Evolutionary conservation across 192 early-diverging fungal species (phyloP), one percentile per base, ranked within the genome.

Genomic region (Backusella parvicylindrica): DNA sequence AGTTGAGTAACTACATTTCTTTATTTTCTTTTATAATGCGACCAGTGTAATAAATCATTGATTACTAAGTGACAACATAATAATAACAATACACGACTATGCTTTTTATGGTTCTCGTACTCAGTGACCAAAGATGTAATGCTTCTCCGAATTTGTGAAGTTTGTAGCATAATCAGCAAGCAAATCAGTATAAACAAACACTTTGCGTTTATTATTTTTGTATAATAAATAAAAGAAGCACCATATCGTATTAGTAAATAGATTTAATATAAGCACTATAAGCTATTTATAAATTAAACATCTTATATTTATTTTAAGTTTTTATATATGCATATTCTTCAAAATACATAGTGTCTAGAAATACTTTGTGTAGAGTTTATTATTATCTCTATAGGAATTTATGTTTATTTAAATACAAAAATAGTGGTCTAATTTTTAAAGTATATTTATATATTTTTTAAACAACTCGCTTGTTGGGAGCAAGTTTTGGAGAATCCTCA

Each of bases 401-500:
- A 47, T 47, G 43, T 56, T 56, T 56, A 56, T 56, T 56, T 26
- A 26, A 26, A 11, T 56, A 56, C 53, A 56, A 56, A 56, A 56
- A 56, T 18, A 56, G 21, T 13, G n/a, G 12, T 56, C n/a, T 53
- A 23, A 26, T 60, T 60, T 60, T 60, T 28, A 28, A 50, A 21
- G 18, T 6, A 50, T 50, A 8, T 50, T 6, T 23, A 28, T 28
- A 3, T 9, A 13, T 60, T 28, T 60, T 60, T 60, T 60, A 60
- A 60, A 60, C 53, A 60, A 60, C 23, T 60, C 53, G 53, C 53
- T 60, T 60, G 12, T 23, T 60, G 28, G 53, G 3, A 70, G 26
- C 26, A 16, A 41, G 41, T 47, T 65, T 68, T 38, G 72, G 65
- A 37, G 67, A 41, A 3, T 75, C 64, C 21, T 72, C 53, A 4